Evolutionary conservation across 768 basidiomycete species (phyloP).

Genomic region (Phaffia australis): DNA sequence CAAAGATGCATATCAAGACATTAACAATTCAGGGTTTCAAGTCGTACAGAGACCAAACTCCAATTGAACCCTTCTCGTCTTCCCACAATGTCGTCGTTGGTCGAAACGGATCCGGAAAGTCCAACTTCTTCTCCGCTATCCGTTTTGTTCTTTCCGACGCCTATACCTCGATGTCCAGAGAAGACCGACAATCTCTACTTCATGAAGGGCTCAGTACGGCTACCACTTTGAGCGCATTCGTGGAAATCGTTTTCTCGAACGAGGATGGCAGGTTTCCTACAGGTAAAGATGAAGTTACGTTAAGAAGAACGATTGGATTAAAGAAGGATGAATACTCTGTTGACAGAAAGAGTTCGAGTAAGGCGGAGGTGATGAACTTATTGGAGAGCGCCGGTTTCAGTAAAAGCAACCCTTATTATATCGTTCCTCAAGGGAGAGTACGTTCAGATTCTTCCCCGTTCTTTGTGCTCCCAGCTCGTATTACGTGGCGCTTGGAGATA

Average conservation of each 20-base stretch:
- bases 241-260: constrained; percentile 46
- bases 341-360: constrained; percentile 87
- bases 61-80: constrained; percentile 75
- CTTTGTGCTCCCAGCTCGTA: not conserved
- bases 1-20: constrained; percentile 32
- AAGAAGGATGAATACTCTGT: constrained; percentile 99
- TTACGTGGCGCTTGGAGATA: not conserved
- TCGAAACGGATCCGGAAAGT: constrained; percentile 94
- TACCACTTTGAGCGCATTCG: constrained; percentile 84
- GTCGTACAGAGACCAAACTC: constrained; percentile 52
- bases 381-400: constrained; percentile 95
- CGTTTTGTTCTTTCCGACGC: constrained; percentile 96
- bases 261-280: constrained; percentile 89
- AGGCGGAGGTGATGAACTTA: constrained; percentile 95
- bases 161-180: constrained; percentile 86
- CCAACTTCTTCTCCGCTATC: constrained; percentile 96
- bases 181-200: constrained; percentile 82
- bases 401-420: constrained; percentile 97
- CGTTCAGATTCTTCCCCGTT: constrained; percentile 34
- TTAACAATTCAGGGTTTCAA: constrained; percentile 65
- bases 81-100: constrained; percentile 91
- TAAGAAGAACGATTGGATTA: constrained; percentile 86
- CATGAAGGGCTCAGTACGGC: constrained; percentile 85
- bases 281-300: constrained; percentile 69
- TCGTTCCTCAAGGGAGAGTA: constrained; percentile 94